These are phyloP conservation scores for Ramaria sp. DNA, from an alignment of 768 basidiomycete species.

Conservation along the genomic window DNA sequence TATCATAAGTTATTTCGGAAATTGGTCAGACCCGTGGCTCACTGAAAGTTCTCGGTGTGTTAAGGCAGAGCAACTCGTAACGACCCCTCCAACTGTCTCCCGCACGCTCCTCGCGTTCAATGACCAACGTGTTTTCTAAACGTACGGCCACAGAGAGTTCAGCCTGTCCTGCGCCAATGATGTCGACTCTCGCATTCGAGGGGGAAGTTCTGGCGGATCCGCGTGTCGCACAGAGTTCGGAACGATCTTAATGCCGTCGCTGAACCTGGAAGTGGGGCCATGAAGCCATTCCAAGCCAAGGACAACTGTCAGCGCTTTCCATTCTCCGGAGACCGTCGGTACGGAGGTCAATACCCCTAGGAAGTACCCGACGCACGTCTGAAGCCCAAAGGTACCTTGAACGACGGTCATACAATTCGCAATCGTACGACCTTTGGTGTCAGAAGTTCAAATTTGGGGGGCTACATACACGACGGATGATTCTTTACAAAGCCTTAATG, in stretches of 20 bases:
- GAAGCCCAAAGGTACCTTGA: not conserved
- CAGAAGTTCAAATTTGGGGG: not conserved
- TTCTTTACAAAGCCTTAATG: not conserved
- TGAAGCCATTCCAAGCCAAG: not conserved
- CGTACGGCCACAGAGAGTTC: slow-evolving; percentile 35
- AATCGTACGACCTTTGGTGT: not conserved
- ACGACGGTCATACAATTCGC: not conserved
- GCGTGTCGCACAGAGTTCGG: not conserved
- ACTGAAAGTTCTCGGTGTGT: not conserved
- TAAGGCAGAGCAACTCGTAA: slow-evolving; percentile 8
- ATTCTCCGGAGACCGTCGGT: not conserved
- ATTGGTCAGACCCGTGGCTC: not conserved
- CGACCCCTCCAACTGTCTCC: slow-evolving; percentile 2
- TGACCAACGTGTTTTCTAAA: slow-evolving; percentile 21
- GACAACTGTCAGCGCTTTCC: not conserved
- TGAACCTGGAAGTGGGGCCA: not conserved
- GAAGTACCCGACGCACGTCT: not conserved
- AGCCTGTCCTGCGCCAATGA: slow-evolving; percentile 36
- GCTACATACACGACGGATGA: not conserved
- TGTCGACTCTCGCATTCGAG: slow-evolving; percentile 12
- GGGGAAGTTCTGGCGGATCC: not conserved
- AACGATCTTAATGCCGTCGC: not conserved
- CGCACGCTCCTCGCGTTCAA: not conserved
- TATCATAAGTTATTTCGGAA: not conserved
- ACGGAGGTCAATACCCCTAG: not conserved